These are phyloP conservation scores for Boletus sp. DNA, from an alignment of 768 basidiomycete species.

Conservation along the genomic window DNA sequence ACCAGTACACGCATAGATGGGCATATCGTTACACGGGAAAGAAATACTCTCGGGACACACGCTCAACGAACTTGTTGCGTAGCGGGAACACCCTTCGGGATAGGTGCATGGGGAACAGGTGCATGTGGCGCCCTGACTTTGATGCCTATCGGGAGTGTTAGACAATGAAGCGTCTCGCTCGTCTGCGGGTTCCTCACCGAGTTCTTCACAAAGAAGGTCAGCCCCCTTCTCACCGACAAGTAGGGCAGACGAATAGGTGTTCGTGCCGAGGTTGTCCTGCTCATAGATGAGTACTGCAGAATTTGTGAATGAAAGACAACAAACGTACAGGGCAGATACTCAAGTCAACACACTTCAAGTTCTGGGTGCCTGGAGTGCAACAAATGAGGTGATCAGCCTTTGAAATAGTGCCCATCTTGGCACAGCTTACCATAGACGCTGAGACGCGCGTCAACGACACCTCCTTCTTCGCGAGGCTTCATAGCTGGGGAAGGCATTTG, in stretches of 20 bases:
- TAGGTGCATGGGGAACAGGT: slow-evolving; percentile 65
- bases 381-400: not conserved
- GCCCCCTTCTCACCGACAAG: slow-evolving; percentile 72
- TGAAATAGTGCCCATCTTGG: slow-evolving; percentile 10
- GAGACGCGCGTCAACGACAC: slow-evolving; percentile 62
- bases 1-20: too few relatives aligned
- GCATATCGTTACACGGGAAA: too few relatives aligned
- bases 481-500: slow-evolving; percentile 36
- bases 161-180: not conserved
- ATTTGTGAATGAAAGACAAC: not conserved
- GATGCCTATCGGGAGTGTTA: slow-evolving; percentile 42
- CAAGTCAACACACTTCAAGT: slow-evolving; percentile 67
- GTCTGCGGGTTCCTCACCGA: slow-evolving; percentile 44
- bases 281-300: not conserved
- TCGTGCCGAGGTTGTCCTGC: slow-evolving; percentile 71
- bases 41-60: too few relatives aligned
- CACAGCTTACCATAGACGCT: slow-evolving; percentile 48
- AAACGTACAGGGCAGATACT: slow-evolving; percentile 65
- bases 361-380: slow-evolving; percentile 46
- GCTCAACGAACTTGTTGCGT: slow-evolving; percentile 37
- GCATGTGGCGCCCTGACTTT: slow-evolving; percentile 64
- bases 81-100: slow-evolving; percentile 49
- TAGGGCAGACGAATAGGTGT: slow-evolving; percentile 71
- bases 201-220: slow-evolving; percentile 56
- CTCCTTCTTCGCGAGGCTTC: slow-evolving; percentile 65